Evolutionary conservation across 169 alveolate species (phyloP).

Genomic region (Plasmodium gallinaceum): DNA sequence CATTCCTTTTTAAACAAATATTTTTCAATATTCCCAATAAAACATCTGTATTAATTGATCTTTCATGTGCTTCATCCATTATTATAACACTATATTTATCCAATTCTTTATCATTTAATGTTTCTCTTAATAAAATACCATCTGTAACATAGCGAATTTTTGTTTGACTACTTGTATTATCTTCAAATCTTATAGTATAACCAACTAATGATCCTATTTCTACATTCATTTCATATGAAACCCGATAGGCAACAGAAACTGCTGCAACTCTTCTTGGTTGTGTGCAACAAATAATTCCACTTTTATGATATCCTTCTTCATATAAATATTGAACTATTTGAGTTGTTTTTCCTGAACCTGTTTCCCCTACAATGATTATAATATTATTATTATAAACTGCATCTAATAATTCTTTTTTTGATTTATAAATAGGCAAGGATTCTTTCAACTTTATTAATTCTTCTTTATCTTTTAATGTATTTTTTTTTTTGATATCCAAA

Average conservation of each 20-base stretch:
- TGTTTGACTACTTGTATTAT: constrained; percentile 95
- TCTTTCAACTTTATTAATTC: constrained; percentile 59
- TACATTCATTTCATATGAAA: constrained; percentile 97
- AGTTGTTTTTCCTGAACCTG: constrained; percentile 99
- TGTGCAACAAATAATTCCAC: constrained; percentile 99
- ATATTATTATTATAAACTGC: constrained; percentile 91
- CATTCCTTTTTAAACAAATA: constrained; percentile 96
- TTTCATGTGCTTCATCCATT: constrained; percentile 99
- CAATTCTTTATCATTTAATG: constrained; percentile 97
- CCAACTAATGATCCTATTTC: constrained; percentile 98
- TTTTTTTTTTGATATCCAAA: constrained; percentile 59
- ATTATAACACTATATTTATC: constrained; percentile 97
- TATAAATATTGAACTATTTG: constrained; percentile 96
- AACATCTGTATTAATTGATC: constrained; percentile 99
- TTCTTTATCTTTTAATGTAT: constrained; percentile 61
- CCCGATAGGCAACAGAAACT: constrained; percentile 99
- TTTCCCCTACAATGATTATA: constrained; percentile 99
- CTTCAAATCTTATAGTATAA: constrained; percentile 99
- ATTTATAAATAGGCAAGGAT: constrained; percentile 82
- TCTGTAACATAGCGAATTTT: constrained; percentile 99
- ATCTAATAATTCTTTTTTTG: constrained; percentile 83
- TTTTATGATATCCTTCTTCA: constrained; percentile 95
- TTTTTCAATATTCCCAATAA: constrained; percentile 98
- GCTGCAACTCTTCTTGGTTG: constrained; percentile 99
- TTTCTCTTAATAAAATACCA: constrained; percentile 99